Conservation (phyloP, 352 stramenopile species). For the Globisporangium mamillatum region DNA sequence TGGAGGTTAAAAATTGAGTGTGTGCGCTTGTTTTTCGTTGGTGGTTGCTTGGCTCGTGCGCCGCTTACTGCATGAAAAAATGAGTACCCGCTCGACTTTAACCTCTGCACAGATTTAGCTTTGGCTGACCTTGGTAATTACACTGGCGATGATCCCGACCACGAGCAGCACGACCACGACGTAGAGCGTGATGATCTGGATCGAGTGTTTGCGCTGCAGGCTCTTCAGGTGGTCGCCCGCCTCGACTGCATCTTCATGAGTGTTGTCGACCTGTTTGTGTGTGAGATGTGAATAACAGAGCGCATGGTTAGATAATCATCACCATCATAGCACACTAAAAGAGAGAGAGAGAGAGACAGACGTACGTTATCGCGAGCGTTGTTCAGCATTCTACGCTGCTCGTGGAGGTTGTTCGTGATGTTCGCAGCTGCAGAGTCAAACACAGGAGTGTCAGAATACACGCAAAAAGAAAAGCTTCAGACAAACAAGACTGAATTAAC, state of each 20-base stretch:
- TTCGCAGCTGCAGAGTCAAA: conserved; percentile 38
- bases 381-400: conserved; percentile 61
- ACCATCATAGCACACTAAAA: background rate
- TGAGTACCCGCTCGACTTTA: background rate
- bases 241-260: conserved; percentile 65
- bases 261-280: conserved; percentile 45
- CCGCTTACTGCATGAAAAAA: background rate
- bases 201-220: conserved; percentile 73
- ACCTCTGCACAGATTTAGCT: conserved; percentile 12
- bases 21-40: background rate
- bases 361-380: conserved; percentile 71
- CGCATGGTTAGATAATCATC: background rate
- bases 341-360: background rate
- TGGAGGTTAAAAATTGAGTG: background rate
- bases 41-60: background rate
- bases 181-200: conserved; percentile 76
- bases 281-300: background rate
- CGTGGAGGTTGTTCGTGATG: conserved; percentile 54
- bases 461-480: background rate
- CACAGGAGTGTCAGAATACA: background rate
- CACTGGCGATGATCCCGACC: conserved; percentile 62
- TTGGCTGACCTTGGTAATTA: conserved; percentile 47
- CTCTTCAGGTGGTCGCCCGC: conserved; percentile 64
- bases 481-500: background rate
- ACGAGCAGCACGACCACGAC: conserved; percentile 61